Evolutionary conservation across 495 filamentous ascomycete species (phyloP), one percentile per base, ranked within the genome.

Genomic region (Hapsidospora chrysogenum): DNA sequence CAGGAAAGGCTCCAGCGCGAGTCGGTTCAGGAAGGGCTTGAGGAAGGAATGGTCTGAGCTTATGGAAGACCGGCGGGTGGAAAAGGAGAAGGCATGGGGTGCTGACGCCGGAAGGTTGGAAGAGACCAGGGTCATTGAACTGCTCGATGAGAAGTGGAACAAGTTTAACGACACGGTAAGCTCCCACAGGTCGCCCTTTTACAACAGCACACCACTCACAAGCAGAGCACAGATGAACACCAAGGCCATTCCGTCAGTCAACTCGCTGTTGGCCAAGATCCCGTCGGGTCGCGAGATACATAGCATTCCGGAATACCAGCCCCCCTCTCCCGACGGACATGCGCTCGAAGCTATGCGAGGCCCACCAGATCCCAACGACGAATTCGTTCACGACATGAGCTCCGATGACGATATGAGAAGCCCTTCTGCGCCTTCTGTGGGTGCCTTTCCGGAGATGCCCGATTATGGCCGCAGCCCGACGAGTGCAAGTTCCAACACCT

Each of bases 141-240:
- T 81, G 74, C 53, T 97, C 36, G 78, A 92, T 50, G 64, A 61
- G 31, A 94, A 92, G 51, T 97, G 89, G 89, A 68, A 66, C 20
- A 84, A 84, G 56, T 72, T 81, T 58, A 97, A 97, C 52, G 84
- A 94, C 57, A 92, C 80, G 10, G 82, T 93, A 50, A 58, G 78
- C 67, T 16, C 18, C 45, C 6, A 27, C 13, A 14, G 14, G 30
- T 10, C 1, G 3, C 18, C n/a, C 14, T 17, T 0, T 15, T 17
- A 31, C 19, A n/a, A 6, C 8, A 1, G 13, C 2, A 18, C 4
- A 2, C 9, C 9, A 13, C 2, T 10, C 14, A 33, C 15, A 15
- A 4, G n/a, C n/a, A n/a, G n/a, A 19, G 18, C n/a, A 28, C 36
- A 87, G 83, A 78, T 92, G 28, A 79, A 83, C 35, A 78, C 81